These are phyloP conservation scores for Rubroboletus pulcherrimus DNA, from an alignment of 768 basidiomycete species.

Conservation along the genomic window DNA sequence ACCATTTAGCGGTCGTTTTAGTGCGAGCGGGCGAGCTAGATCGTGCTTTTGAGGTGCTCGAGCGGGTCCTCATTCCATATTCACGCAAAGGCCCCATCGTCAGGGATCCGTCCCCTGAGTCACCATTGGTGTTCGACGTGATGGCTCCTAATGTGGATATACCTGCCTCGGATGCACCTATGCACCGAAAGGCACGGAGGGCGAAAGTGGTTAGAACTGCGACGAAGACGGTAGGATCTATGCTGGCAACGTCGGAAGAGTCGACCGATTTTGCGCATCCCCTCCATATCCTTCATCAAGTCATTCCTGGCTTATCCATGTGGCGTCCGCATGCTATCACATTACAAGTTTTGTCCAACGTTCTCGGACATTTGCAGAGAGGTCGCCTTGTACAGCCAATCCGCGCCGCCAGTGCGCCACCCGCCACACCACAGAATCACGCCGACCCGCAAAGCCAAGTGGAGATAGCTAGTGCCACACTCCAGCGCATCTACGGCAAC, in stretches of 20 bases:
- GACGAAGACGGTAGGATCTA: constrained; percentile 11
- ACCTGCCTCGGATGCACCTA: constrained; percentile 28
- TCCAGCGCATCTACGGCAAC: constrained; percentile 44
- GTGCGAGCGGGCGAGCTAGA: constrained; percentile 78
- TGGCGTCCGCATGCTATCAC: constrained; percentile 63
- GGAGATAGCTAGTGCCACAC: constrained; percentile 37
- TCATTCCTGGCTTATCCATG: constrained; percentile 58
- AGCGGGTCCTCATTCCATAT: constrained; percentile 69
- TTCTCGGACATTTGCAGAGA: constrained; percentile 44
- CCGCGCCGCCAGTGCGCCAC: constrained; percentile 18
- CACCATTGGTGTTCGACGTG: constrained; percentile 40
- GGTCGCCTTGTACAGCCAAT: constrained; percentile 50
- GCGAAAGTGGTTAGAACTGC: constrained; percentile 19
- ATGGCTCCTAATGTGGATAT: constrained; percentile 21
- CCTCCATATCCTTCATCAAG: constrained; percentile 56
- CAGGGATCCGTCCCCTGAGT: constrained; percentile 32
- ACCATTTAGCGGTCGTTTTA: constrained; percentile 71
- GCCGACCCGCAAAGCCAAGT: constrained; percentile 22
- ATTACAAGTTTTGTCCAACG: constrained; percentile 44
- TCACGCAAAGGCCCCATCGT: constrained; percentile 31
- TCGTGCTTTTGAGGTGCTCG: constrained; percentile 78
- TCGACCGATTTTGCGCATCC: constrained; percentile 53
- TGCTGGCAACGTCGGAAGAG: constrained; percentile 11
- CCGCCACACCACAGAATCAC: constrained; percentile 13
- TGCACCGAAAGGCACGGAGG: constrained; percentile 28